A percentile compares a stretch with the other conserved stretches of the same genome.
These are phyloP conservation scores for Lichtheimia corymbifera DNA, from an alignment of 371 early-diverging fungal genomes.

Conservation along the genomic window DNA sequence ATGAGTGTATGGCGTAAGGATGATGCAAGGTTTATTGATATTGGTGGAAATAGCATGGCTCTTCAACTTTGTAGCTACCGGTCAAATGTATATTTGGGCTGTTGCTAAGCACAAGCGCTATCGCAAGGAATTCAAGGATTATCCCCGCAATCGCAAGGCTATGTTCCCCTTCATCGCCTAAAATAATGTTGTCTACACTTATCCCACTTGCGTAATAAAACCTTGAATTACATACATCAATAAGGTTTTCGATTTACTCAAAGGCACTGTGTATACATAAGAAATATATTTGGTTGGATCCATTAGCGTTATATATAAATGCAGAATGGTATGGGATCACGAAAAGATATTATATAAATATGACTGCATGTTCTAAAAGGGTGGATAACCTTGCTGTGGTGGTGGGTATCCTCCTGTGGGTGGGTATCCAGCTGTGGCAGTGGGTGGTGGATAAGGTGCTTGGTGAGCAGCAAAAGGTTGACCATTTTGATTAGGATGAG, in stretches of 20 bases:
- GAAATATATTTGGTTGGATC: too few relatives aligned
- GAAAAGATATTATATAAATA: too few relatives aligned
- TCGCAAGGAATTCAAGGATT: constrained; percentile 88
- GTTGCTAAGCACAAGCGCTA: constrained; percentile 94
- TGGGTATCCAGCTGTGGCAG: constrained; percentile 8
- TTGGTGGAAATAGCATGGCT: constrained; percentile 53
- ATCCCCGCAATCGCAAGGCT: constrained; percentile 88
- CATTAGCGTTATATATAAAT: neutral
- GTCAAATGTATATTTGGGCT: constrained; percentile 96
- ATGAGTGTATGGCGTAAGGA: neutral
- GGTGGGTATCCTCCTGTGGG: constrained; percentile 7
- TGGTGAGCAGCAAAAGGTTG: constrained; percentile 25
- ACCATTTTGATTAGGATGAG: constrained; percentile 6
- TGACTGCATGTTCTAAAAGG: neutral
- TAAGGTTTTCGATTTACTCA: neutral
- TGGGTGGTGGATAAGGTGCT: constrained; percentile 15
- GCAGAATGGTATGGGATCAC: constrained; percentile 3
- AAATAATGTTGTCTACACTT: constrained; percentile 5
- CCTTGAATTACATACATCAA: neutral
- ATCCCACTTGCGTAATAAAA: neutral
- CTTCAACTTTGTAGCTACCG: constrained; percentile 81
- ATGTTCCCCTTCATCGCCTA: constrained; percentile 88
- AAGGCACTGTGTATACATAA: too few relatives aligned
- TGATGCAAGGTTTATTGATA: constrained; percentile 5
- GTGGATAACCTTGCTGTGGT: constrained; percentile 21